Evolutionary conservation across 345 rosid genomes (phyloP).

Genomic region (Nephelium lappaceum): DNA sequence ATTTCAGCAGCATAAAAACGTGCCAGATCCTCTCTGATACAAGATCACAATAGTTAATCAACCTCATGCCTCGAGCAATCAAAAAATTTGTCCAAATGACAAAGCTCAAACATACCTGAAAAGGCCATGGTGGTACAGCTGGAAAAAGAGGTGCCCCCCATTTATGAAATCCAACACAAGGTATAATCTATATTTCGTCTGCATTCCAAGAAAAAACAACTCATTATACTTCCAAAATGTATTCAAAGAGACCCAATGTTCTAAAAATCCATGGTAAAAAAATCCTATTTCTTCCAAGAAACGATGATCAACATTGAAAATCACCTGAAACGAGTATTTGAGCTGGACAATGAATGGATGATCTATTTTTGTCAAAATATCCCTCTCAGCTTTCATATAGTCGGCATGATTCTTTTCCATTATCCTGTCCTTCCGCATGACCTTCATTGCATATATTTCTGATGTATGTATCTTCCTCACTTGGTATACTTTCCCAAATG

Average conservation of each 20-base stretch:
- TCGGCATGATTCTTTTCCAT: conserved; percentile 93
- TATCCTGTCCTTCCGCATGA: conserved; percentile 91
- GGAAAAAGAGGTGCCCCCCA: conserved; percentile 97
- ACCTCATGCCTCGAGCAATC: background rate
- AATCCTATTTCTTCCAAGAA: background rate
- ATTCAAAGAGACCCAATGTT: background rate
- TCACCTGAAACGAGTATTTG: conserved; percentile 87
- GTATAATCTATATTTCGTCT: conserved; percentile 89
- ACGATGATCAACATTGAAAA: background rate
- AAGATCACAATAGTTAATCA: conserved; percentile 21
- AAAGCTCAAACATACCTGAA: conserved; percentile 58
- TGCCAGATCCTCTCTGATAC: conserved; percentile 84
- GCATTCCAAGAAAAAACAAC: conserved; percentile 38
- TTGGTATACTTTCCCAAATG: conserved; percentile 93
- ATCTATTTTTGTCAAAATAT: conserved; percentile 75
- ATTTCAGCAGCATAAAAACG: conserved; percentile 91
- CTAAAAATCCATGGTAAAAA: background rate
- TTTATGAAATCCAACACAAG: conserved; percentile 92
- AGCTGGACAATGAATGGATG: conserved; percentile 96
- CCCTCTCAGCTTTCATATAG: conserved; percentile 97
- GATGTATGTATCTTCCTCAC: conserved; percentile 83
- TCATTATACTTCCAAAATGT: background rate
- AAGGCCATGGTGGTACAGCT: conserved; percentile 93
- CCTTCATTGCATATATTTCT: conserved; percentile 97
- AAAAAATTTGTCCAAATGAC: background rate